phyloP scores from a whole-genome alignment of 306 rosid genomes.

The Cucumis melo region DNA sequence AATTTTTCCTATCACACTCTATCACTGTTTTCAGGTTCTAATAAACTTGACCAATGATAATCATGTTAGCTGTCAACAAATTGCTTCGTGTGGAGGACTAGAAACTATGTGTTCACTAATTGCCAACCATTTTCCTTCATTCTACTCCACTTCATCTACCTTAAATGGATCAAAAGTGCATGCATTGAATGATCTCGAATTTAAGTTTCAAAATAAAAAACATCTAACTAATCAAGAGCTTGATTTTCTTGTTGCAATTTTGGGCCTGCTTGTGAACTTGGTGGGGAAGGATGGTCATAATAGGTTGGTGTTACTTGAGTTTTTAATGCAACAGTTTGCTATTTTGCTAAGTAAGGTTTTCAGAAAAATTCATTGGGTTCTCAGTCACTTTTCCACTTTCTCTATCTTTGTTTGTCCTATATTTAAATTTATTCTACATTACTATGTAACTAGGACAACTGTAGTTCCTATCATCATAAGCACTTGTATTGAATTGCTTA shows the following conservation, averaged over 20 bases:
- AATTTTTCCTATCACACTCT: not conserved
- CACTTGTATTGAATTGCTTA: not conserved
- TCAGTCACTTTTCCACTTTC: not conserved
- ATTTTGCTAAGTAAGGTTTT: not conserved
- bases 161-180: conserved; percentile 26
- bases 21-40: conserved; percentile 53
- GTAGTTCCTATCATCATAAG: not conserved
- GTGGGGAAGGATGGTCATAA: conserved; percentile 82
- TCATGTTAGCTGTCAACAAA: conserved; percentile 81
- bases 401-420: not conserved
- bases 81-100: conserved; percentile 75
- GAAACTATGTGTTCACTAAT: conserved; percentile 83
- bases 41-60: conserved; percentile 97
- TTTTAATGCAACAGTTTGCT: not conserved
- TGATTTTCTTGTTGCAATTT: conserved; percentile 93
- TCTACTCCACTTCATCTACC: conserved; percentile 40
- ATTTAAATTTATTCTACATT: not conserved
- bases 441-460: not conserved
- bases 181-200: conserved; percentile 16
- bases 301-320: conserved; percentile 36
- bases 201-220: conserved; percentile 30
- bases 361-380: not conserved
- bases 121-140: conserved; percentile 81
- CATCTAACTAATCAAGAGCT: conserved; percentile 71
- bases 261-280: conserved; percentile 93